A percentile compares a stretch with the other conserved stretches of the same genome.
phyloP scores from a whole-genome alignment of 2,329 filamentous ascomycete genomes.

The Coniochaeta hoffmannii region DNA sequence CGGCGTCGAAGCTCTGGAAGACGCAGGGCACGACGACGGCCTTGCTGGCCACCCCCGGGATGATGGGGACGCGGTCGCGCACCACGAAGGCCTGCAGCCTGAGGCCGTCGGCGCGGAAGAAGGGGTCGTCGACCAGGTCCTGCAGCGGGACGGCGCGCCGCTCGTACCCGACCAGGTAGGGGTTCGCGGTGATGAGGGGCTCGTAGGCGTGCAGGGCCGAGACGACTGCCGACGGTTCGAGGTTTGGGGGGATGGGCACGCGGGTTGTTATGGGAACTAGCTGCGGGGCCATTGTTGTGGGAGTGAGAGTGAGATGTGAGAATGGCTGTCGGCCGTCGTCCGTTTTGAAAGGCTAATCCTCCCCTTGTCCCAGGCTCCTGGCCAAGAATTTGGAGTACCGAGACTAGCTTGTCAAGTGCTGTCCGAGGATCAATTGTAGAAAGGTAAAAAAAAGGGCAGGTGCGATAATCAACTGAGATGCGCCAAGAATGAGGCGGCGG shows the following conservation, averaged over 20 bases:
- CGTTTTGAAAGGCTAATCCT: background rate
- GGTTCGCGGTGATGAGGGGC: slow-evolving; percentile 32
- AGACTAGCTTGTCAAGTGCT: background rate
- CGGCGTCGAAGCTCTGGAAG: slow-evolving; percentile 33
- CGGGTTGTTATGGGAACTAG: slow-evolving; percentile 27
- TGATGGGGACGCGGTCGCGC: slow-evolving; percentile 27
- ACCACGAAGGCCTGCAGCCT: slow-evolving; percentile 22
- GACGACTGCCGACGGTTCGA: slow-evolving; percentile 29
- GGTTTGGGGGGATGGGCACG: slow-evolving; percentile 31
- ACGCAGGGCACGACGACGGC: slow-evolving; percentile 33
- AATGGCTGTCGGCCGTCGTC: background rate
- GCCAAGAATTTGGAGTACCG: background rate
- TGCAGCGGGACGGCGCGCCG: slow-evolving; percentile 23
- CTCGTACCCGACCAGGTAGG: slow-evolving; percentile 28
- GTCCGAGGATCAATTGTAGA: background rate
- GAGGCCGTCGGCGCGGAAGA: slow-evolving; percentile 27
- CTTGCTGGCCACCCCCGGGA: slow-evolving; percentile 30
- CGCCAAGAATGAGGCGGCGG: background rate
- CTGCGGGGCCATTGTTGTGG: slow-evolving; percentile 20
- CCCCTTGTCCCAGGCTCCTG: background rate
- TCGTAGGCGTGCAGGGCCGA: slow-evolving; percentile 30
- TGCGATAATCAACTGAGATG: background rate
- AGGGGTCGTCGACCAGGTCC: slow-evolving; percentile 30
- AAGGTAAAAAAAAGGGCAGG: background rate
- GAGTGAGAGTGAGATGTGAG: background rate